Base-by-base conservation (phyloP, 1,284 basidiomycete species). In the Trichosporon sp. region DNA sequence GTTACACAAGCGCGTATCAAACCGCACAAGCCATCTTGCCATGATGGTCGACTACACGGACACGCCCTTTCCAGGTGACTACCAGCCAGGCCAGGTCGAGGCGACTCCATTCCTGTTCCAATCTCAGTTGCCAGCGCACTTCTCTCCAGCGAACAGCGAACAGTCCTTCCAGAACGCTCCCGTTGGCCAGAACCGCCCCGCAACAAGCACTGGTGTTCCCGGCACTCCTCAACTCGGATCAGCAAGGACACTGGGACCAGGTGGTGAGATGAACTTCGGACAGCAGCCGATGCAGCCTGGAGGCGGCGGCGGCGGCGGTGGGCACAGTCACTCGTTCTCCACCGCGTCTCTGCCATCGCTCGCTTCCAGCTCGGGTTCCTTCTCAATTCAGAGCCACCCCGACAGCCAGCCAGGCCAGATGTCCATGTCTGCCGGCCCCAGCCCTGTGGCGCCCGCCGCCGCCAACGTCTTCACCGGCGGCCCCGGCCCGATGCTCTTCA, bases 11-110 rank as follows among this genome's bases (percentile, higher is more conserved):
- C 56, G 56, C 27, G 56, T 31, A 60, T 60, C 56, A 60, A 60
- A 60, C 27, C 56, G 56, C 56, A 60, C 56, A 60, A 31, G 56
- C 56, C 56, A 60, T 29, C 56, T 31, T 7, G 18, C 18, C 58
- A 65, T 65, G 21, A 70, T 70, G 69, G 65, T 69, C 27, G 69
- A 70, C 7, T 72, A 67, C 65, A 47, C 56, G 15, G 69, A 72
- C 44, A 67, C 65, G 23, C 69, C 71, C 60, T 72, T 72, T 35
- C 71, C 69, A 1, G 71, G 71, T 62, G 71, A 72, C 65, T 72
- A 72, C 35, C 71, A 67, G 38, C 69, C 71, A 3, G 67, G 69
- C 15, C 70, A 69, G 25, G 67, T 72, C 18, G 71, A 70, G 4
- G 65, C 71, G 3, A 69, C 71, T 8, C 65, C 69, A 2, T 69